Base-by-base conservation (phyloP, 148 eudicot genomes). In the Silene uniflora region DNA sequence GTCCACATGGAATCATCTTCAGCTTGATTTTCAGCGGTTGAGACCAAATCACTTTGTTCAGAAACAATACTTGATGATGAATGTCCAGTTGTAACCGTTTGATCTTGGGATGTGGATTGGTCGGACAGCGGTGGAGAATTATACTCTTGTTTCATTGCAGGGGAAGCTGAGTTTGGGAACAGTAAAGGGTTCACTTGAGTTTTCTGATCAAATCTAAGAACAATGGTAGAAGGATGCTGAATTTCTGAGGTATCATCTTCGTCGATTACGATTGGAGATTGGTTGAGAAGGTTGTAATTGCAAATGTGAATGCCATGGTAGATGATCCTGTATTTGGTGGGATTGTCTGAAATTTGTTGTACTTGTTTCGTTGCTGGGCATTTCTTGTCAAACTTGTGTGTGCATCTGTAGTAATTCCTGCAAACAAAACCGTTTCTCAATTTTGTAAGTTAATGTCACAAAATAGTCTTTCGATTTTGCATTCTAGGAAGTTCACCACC, bases 251-350 rank as follows among this genome's bases (percentile, higher is more conserved):
- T 39, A 39, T 67, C 22, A 1, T 35, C 2, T 3, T 67, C 54
- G 12, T 67, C 24, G 54, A 67, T 67, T 67, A 54, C 6, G 44
- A 71, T 54, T 54, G 42, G 59, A 25, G 73, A 52, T 54, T 52
- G 61, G 23, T 24, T 71, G 73, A 71, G 62, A 49, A 46, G 24
- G 39, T 71, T 71, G 73, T 73, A 24, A 27, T 59, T 59, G 64
- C 75, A 73, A 32, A 59, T 73, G 75, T 73, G 75, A 58, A 32
- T 19, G 7, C 75, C 75, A 73, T 73, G 75, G 67, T 73, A 73
- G 14, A 74, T 74, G 59, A 74, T 74, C 1, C 14, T 23, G 69
- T 74, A 61, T 42, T 63, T 74, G 17, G 21, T 61, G 21, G 77
- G 77, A 46, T 61, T 74, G 24, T 62, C 77, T 46, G 77, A 74